Base-by-base conservation (phyloP, 108 stramenopile genomes). In the Fistulifera solaris region DNA sequence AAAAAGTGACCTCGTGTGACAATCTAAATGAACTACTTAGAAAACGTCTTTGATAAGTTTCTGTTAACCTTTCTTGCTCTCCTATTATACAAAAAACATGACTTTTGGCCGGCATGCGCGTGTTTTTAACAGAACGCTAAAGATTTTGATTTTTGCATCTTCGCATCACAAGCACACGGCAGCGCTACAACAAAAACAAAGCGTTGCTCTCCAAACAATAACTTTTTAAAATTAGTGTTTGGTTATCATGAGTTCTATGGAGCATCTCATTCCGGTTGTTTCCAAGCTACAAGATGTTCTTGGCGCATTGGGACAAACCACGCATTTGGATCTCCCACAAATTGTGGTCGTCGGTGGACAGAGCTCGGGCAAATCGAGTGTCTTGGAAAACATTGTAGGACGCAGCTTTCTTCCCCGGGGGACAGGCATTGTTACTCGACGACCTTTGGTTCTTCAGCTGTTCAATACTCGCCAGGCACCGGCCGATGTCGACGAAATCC, bases 281-380 rank as follows among this genome's bases (percentile, higher is more conserved):
- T 95, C 95, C 66, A 96, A 97, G 65, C 81, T 98, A 1, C 96
- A 99, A 75, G 98, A 99, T 65, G 96, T 97, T 46, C 85, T 99
- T 44, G 93, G 90, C 27, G 93, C 95, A 13, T 83, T 98, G 48
- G 97, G 97, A 17, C 85, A 83, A 50, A 84, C 81, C 51, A 78
- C 80, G 19, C 70, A 80, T 39, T 63, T 99, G 16, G 97, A 98
- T 65, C 77, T 99, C n/a, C 98, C 98, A 40, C 98, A 99, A 63
- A 99, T 99, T 54, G 96, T 96, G 15, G 98, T 96, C 39, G 79
- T 76, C 15, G 94, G 94, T 21, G 93, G 90, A 18, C 98, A 99
- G 75, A 95, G 93, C 22, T 80, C 81, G 4, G 98, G 98, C 13
- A 99, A 99, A 64, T 93, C 89, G 31, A 85, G 82, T 59, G 98